Conservation (phyloP, 2,329 filamentous ascomycete genomes). For the Phaeosphaeria sp. region DNA sequence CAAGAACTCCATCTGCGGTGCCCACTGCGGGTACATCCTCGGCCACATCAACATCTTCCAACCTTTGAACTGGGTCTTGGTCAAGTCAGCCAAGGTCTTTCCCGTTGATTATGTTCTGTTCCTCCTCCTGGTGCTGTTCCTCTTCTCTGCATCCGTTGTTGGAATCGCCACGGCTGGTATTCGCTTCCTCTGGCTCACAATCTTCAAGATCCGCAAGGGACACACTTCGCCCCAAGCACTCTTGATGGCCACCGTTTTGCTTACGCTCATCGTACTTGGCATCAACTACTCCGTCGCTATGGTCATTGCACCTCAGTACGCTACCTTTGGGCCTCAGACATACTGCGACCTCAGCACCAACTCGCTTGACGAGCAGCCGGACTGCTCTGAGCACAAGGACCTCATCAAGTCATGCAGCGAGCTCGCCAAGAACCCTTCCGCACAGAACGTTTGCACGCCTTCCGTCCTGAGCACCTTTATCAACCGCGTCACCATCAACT, state of each 20-base stretch:
- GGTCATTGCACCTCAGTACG: conserved; percentile 94
- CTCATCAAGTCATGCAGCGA: conserved; percentile 85
- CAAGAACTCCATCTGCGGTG: conserved; percentile 91
- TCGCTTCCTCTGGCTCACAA: conserved; percentile 91
- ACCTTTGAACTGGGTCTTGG: conserved; percentile 88
- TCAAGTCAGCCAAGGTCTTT: conserved; percentile 81
- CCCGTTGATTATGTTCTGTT: conserved; percentile 93
- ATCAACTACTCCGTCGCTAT: conserved; percentile 93
- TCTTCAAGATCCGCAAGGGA: conserved; percentile 90
- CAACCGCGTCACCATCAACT: conserved; percentile 90
- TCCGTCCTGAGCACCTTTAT: conserved; percentile 91
- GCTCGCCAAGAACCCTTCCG: conserved; percentile 70
- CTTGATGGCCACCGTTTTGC: conserved; percentile 86
- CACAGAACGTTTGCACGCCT: conserved; percentile 84
- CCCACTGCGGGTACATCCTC: conserved; percentile 89
- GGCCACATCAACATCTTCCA: conserved; percentile 91
- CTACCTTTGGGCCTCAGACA: conserved; percentile 91
- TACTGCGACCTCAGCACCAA: conserved; percentile 79
- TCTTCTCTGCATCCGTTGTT: conserved; percentile 87
- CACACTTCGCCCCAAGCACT: conserved; percentile 91
- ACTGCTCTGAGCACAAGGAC: conserved; percentile 74
- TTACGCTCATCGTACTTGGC: conserved; percentile 86
- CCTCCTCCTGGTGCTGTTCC: conserved; percentile 79
- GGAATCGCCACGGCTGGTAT: conserved; percentile 89
- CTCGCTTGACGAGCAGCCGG: conserved; percentile 69